These are phyloP conservation scores for Ceratocystis alfenasii DNA, from an alignment of 2,329 filamentous ascomycete species.

Conservation along the genomic window DNA sequence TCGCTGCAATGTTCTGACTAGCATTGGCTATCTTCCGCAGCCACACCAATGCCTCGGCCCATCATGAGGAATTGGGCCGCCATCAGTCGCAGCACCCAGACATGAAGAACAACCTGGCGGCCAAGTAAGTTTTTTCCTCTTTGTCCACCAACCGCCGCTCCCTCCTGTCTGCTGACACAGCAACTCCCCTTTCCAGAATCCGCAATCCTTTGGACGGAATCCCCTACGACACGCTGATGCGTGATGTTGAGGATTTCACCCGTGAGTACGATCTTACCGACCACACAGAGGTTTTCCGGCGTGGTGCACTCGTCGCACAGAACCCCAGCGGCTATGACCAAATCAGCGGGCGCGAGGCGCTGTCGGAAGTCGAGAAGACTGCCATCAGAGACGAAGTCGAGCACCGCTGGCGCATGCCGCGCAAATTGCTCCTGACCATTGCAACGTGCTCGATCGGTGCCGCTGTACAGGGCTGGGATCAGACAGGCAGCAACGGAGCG, in stretches of 20 bases:
- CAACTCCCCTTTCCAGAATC: constrained; percentile 29
- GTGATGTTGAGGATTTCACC: constrained; percentile 42
- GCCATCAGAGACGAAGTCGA: constrained; percentile 36
- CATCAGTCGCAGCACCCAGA: not conserved
- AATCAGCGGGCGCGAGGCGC: constrained; percentile 27
- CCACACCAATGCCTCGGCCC: constrained; percentile 5
- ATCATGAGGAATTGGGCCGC: constrained; percentile 22
- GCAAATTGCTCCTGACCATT: constrained; percentile 36
- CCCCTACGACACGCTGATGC: constrained; percentile 40
- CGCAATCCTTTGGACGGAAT: constrained; percentile 40
- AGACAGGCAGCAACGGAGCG: constrained; percentile 50
- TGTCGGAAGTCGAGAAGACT: constrained; percentile 30
- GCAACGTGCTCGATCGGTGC: constrained; percentile 44
- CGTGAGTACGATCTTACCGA: constrained; percentile 37
- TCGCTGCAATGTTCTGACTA: not conserved
- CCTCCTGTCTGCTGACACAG: not conserved
- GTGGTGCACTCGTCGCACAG: constrained; percentile 31
- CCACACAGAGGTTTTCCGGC: constrained; percentile 34
- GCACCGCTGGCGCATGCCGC: constrained; percentile 47
- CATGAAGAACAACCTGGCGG: constrained; percentile 33
- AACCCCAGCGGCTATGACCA: constrained; percentile 23
- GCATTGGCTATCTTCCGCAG: not conserved
- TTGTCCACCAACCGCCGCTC: not conserved
- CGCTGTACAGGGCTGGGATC: constrained; percentile 51
- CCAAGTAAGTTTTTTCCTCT: constrained; percentile 31